Base-by-base conservation (phyloP, 345 rosid genomes). In the Ceriops zippeliana region DNA sequence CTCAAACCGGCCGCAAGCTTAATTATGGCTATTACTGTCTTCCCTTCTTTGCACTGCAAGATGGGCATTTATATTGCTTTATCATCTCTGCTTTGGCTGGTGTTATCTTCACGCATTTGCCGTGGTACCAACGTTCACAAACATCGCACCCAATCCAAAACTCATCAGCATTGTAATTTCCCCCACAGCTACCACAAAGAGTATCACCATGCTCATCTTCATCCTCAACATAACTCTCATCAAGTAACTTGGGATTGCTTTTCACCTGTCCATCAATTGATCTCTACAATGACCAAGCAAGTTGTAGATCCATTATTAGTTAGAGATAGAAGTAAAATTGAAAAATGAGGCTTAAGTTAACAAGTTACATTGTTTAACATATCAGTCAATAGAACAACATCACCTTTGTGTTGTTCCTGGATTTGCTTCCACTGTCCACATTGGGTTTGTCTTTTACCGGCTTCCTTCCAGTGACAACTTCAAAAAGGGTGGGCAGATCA, bases 381-480 rank as follows among this genome's bases (percentile, higher is more conserved):
- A 51, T 68, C 58, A 61, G n/a, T 24, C 53, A 28, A 28, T 20
- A 35, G 10, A 27, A 27, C 24, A 63, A 34, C 35, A 66, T 65
- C 62, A 91, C 98, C 96, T 89, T 93, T 17, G 86, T 54, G 65
- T 90, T 86, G 68, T 85, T 87, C 74, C 82, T 74, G 34, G 95
- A 86, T 82, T 90, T 91, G 89, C 96, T 91, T 73, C 90, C 90
- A 34, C 96, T 85, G 68, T 95, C 99, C 8, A 85, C 78, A 72
- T 84, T 89, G 67, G 96, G 93, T 79, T 90, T 92, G 80, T 92
- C 99, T 85, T 86, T 86, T 67, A 78, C 69, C 20, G 87, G 89
- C 81, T 96, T 90, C 84, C 92, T 86, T 65, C 89, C 98, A 16
- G 97, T 89, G 38, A 92, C 97, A 78, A 92, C 92, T 79, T 96